Conservation (phyloP, 441 rosid genomes). For the Populus hybrid region DNA sequence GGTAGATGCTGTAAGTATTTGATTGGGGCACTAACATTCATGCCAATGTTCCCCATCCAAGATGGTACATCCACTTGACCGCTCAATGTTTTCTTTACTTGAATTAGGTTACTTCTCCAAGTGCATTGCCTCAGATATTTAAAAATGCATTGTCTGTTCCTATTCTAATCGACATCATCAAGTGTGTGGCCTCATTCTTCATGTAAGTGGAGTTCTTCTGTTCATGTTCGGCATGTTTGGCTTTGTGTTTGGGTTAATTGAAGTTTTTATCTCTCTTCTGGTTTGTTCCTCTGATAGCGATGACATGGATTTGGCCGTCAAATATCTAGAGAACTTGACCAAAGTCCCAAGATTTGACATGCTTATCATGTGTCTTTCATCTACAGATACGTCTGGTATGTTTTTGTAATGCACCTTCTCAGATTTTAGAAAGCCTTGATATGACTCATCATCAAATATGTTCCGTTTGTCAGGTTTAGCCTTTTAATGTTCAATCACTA, state of each 20-base stretch:
- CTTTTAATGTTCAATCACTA: not conserved
- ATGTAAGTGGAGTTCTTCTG: slow-evolving; percentile 37
- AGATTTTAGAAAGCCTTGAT: not conserved
- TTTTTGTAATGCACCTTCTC: not conserved
- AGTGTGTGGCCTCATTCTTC: slow-evolving; percentile 65
- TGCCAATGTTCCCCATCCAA: not conserved
- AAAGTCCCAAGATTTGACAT: slow-evolving; percentile 86
- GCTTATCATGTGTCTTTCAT: slow-evolving; percentile 74
- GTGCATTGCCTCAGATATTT: slow-evolving; percentile 69
- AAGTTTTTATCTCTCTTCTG: not conserved
- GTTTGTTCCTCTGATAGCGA: slow-evolving; percentile 45
- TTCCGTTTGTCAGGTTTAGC: not conserved
- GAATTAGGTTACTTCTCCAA: slow-evolving; percentile 63
- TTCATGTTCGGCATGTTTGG: not conserved
- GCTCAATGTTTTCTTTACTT: slow-evolving; percentile 8
- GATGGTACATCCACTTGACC: slow-evolving; percentile 7
- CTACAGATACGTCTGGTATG: slow-evolving; percentile 68
- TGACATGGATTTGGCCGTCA: slow-evolving; percentile 65
- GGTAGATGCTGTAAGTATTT: not conserved
- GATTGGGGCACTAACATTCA: not conserved
- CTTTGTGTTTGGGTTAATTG: not conserved
- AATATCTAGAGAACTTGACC: slow-evolving; percentile 63
- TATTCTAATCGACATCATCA: slow-evolving; percentile 62
- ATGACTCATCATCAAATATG: not conserved
- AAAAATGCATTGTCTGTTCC: slow-evolving; percentile 77